A percentile compares a stretch with the other conserved stretches of the same genome.
Evolutionary conservation across 2,329 filamentous ascomycete species (phyloP).

Genomic region (Trichophyton simii): DNA sequence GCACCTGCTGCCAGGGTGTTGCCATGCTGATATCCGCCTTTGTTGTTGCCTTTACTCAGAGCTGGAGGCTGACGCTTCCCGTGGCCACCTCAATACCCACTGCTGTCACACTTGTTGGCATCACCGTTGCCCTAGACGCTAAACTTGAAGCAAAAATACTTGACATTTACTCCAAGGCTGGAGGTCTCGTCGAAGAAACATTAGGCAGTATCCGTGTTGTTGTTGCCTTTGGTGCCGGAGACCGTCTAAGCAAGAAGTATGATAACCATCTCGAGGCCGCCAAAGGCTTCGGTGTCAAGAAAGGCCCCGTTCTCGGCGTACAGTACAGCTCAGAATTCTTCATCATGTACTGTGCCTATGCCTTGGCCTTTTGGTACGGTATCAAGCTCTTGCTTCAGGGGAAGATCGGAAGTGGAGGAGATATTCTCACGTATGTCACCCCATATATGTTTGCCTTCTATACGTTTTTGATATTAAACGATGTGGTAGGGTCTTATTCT

Average conservation of each 20-base stretch:
- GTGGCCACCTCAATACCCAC: conserved; percentile 36
- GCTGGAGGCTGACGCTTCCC: conserved; percentile 36
- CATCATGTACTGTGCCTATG: conserved; percentile 23
- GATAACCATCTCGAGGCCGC: conserved; percentile 18
- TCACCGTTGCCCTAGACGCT: conserved; percentile 17
- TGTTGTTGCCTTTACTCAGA: conserved; percentile 28
- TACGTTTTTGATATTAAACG: conserved; percentile 2
- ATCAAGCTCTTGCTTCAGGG: conserved; percentile 18
- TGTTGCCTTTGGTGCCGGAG: conserved; percentile 34
- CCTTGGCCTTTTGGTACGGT: conserved; percentile 26
- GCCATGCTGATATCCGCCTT: conserved; percentile 26
- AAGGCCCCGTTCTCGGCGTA: conserved; percentile 19
- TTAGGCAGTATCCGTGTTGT: conserved; percentile 40
- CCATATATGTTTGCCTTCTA: neutral
- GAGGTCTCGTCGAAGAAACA: conserved; percentile 37
- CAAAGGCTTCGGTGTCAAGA: conserved; percentile 18
- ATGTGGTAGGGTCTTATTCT: conserved; percentile 17
- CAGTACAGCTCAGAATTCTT: conserved; percentile 22
- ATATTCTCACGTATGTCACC: conserved; percentile 18
- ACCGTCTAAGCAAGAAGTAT: conserved; percentile 20
- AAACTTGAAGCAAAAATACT: conserved; percentile 20
- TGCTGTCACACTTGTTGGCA: conserved; percentile 21
- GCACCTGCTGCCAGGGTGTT: conserved; percentile 13
- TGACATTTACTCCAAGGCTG: conserved; percentile 21
- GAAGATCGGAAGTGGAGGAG: conserved; percentile 16